Evolutionary conservation across 1,284 basidiomycete genomes (phyloP), one percentile per base, ranked within the genome.

Genomic region (Boletus semigastroideus): DNA sequence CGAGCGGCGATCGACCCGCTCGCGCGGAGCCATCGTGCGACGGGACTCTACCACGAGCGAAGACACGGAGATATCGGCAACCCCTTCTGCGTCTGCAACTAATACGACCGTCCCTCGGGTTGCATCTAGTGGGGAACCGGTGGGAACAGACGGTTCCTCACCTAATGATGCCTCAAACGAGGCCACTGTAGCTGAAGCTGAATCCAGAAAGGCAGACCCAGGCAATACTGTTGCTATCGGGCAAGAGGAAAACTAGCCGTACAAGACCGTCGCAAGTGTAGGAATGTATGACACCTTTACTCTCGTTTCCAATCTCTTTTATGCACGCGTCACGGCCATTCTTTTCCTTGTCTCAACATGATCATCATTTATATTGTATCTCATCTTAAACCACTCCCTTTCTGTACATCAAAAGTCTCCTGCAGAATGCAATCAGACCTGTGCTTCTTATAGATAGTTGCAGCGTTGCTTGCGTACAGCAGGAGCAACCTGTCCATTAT

Each of bases 1-100:
- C 1, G 76, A 76, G 53, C 72, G 79, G 40, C 71, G 80, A 42
- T 71, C 77, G 46, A 77, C 76, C 19, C 70, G 78, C 47, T 73
- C 77, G 17, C 71, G 73, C 48, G 72, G 68, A n/a, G 71, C 47
- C 4, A 40, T 61, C 28, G 53, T 70, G 52, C 71, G 75, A 22
- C 68, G 75, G 31, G 71, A 73, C 50, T 79, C 78, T 3, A 66
- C 59, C 19, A 57, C 62, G 10, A 78, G 74, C 49, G 72, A 78
- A 48, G 71, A 74, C 4, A 70, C 74, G 16, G 52, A 43, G 33
- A 65, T 62, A 4, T 68, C 65, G 3, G 48, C 41, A 10, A 72
- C 74, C 7, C 62, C 56, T 7, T 72, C 74, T 12, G 59, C 59
- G 31, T 61, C 68, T 40, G 66, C 55, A 19, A 60, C 53, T 31